Evolutionary conservation across 2,329 filamentous ascomycete genomes (phyloP), one percentile per base, ranked within the genome.

Genomic region (Ceratocystis alfenasii): DNA sequence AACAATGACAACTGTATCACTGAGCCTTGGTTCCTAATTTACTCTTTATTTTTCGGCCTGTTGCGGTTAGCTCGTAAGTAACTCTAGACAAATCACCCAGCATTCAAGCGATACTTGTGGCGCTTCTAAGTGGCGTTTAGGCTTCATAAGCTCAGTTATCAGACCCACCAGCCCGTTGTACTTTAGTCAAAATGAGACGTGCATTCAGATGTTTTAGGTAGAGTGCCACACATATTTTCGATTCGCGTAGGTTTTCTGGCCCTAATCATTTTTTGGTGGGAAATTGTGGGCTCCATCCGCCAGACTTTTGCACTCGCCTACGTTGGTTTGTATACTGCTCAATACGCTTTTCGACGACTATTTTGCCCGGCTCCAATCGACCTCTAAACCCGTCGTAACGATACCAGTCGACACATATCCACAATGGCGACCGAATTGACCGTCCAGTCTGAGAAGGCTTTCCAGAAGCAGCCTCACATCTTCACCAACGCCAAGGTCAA

Each of bases 381-480:
- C 62, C 64, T 64, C 41, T 61, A 63, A 67, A 65, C 63, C 63
- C 61, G 66, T 65, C 66, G 63, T 62, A 65, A 67, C 63, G 66
- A 67, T 67, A 67, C 66, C 67, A 68, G 64, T 68, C 64, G 67
- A 68, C 59, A 66, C 61, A 68, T 62, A 62, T 69, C 69, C 70
- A 86, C 78, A 80, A 96, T 95, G 91, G 91, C 91, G 79, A 96
- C 91, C 86, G 91, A 96, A 85, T 86, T 96, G 83, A 95, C 91
- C 80, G 94, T 99, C 81, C 94, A 99, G 88, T 95, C 90, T 79
- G 94, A 99, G 88, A 93, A 94, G 84, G 94, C 94, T 86, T 99
- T 89, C 90, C 94, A 97, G 83, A 99, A 99, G 88, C 93, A 99
- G 87, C 94, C 94, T 80, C 94, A 99, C 83, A 96, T 99, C 86